phyloP scores from a whole-genome alignment of 176 grass and related monocot species.

The Eragrostis curvula region DNA sequence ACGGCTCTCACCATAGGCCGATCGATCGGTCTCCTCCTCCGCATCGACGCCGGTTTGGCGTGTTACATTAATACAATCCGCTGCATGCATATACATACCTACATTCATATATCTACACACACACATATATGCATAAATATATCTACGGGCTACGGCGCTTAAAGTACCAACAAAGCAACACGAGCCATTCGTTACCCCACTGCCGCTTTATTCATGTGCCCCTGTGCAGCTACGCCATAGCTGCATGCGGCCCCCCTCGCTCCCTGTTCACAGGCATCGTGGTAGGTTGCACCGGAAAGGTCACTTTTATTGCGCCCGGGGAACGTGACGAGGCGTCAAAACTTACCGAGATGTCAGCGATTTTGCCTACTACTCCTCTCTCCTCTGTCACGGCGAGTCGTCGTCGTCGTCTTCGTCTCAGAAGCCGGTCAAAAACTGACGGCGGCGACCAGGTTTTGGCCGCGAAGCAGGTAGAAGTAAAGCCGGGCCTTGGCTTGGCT shows the following conservation, averaged over 20 bases:
- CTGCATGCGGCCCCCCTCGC: not conserved
- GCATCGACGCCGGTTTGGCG: constrained; percentile 19
- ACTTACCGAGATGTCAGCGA: not conserved
- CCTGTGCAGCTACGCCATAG: not conserved
- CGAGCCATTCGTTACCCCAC: constrained; percentile 28
- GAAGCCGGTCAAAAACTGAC: constrained; percentile 15
- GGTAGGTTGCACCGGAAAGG: constrained; percentile 41
- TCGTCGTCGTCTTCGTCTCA: not conserved
- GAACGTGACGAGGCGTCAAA: constrained; percentile 15
- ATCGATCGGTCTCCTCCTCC: not conserved
- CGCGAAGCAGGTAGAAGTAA: not conserved
- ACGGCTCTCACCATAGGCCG: not conserved
- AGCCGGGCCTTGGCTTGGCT: not conserved
- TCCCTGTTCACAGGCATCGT: constrained; percentile 36
- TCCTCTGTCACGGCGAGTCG: not conserved
- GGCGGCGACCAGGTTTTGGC: constrained; percentile 25
- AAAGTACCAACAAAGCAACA: constrained; percentile 44
- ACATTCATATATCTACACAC: not conserved
- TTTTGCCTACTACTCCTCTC: not conserved
- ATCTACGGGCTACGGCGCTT: constrained; percentile 19
- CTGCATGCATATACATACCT: not conserved
- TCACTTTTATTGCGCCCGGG: constrained; percentile 30
- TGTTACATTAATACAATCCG: not conserved
- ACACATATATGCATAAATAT: not conserved
- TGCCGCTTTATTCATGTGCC: constrained; percentile 44